Conservation (phyloP, 768 basidiomycete genomes). For the Calocybe indica region DNA sequence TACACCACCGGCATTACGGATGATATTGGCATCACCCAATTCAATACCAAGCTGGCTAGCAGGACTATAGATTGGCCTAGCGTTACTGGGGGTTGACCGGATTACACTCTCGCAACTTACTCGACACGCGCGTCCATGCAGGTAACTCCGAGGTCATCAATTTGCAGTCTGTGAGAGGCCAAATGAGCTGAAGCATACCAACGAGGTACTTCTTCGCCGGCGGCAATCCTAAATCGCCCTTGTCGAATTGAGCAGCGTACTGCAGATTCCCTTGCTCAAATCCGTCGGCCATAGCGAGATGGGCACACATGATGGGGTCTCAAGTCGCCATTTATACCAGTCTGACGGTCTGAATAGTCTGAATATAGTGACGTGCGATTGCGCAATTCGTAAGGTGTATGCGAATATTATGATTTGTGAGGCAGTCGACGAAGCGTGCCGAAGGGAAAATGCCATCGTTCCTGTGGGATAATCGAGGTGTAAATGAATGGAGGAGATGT, state of each 20-base stretch:
- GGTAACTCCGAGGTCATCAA: slow-evolving; percentile 33
- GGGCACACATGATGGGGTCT: slow-evolving; percentile 16
- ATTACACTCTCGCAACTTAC: slow-evolving; percentile 21
- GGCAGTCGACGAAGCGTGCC: too few relatives aligned
- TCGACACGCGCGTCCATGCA: slow-evolving; percentile 76
- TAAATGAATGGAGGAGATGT: too few relatives aligned
- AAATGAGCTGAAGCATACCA: slow-evolving; percentile 13
- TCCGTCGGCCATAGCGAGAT: slow-evolving; percentile 11
- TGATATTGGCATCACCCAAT: slow-evolving; percentile 66
- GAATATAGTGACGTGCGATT: slow-evolving; percentile 1
- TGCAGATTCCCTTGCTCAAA: slow-evolving; percentile 35
- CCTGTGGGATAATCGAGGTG: too few relatives aligned
- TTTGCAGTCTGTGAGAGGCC: not conserved
- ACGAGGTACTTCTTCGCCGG: slow-evolving; percentile 28
- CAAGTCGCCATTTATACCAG: not conserved
- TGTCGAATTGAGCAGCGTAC: slow-evolving; percentile 42
- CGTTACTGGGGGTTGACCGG: not conserved
- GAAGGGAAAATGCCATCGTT: too few relatives aligned
- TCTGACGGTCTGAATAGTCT: not conserved
- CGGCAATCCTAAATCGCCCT: slow-evolving; percentile 28
- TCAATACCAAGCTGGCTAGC: slow-evolving; percentile 53
- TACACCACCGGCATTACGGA: slow-evolving; percentile 67
- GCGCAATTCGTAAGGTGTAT: slow-evolving; percentile 3
- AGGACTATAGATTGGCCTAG: slow-evolving; percentile 30
- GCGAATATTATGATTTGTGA: too few relatives aligned